Conservation (phyloP, 108 stramenopile species). For the Aurantiochytrium sp. region DNA sequence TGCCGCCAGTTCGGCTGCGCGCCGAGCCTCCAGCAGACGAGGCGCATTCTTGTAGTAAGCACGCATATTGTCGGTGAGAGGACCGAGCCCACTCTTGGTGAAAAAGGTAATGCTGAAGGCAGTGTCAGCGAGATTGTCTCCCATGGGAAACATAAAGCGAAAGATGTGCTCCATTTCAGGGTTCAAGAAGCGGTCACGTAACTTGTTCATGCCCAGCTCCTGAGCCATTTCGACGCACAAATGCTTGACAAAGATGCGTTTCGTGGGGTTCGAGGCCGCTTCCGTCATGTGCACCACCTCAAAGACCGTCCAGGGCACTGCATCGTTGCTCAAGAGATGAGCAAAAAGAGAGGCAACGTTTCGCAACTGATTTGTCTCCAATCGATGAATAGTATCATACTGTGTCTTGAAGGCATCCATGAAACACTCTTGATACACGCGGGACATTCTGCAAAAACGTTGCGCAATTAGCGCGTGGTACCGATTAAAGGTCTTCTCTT, state of each 20-base stretch:
- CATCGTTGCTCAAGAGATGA: conserved; percentile 90
- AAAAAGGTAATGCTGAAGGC: conserved; percentile 98
- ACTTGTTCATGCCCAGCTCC: conserved; percentile 77
- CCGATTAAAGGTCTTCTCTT: conserved; percentile 86
- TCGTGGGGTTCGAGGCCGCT: conserved; percentile 90
- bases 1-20: not conserved
- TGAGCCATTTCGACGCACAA: conserved; percentile 90
- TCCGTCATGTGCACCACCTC: conserved; percentile 81
- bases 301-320: conserved; percentile 89
- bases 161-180: conserved; percentile 65
- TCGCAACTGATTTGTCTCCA: conserved; percentile 96
- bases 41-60: conserved; percentile 84
- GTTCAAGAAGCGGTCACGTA: conserved; percentile 69
- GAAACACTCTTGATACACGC: conserved; percentile 80
- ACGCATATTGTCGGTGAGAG: conserved; percentile 89
- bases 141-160: conserved; percentile 85
- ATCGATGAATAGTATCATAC: conserved; percentile 83
- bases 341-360: conserved; percentile 98
- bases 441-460: conserved; percentile 81
- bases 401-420: conserved; percentile 69
- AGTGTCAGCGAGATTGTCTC: conserved; percentile 79
- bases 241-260: conserved; percentile 96
- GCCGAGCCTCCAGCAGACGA: conserved; percentile 42
- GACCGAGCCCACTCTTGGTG: conserved; percentile 92
- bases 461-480: conserved; percentile 89